Evolutionary conservation across 2,329 filamentous ascomycete species (phyloP), one percentile per base, ranked within the genome.

Genomic region (Alternaria alternata): DNA sequence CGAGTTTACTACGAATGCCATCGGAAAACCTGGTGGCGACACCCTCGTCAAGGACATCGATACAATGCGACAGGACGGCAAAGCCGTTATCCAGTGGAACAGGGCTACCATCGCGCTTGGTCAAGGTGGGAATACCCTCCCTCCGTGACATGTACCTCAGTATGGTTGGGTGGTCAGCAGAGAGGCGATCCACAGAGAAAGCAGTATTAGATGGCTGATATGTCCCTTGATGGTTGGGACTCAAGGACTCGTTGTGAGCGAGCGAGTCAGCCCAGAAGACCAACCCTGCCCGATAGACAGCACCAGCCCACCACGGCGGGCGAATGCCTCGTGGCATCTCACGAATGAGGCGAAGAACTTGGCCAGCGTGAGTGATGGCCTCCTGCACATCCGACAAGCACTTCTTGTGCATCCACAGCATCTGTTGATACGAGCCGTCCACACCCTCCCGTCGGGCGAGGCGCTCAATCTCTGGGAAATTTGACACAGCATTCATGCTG

Each of bases 301-400:
- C 89, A 2, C 84, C 86, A n/a, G 87, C 81, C 89, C 89, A 92
- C 89, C 89, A 92, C 38, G 84, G 85, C 6, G 89, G 89, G 22
- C 88, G 84, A 3, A 85, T 81, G 49, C 87, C 84, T 30, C 80
- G 78, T 2, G 86, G 83, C 85, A 91, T 90, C 14, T 81, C 79
- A 7, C 85, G 81, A 39, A 91, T 77, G 11, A 90, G 81, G 4
- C 87, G 83, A 43, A 90, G 79, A 4, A 91, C 84, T 75, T 92
- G 89, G 1, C 89, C 89, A 62, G 86, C 88, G 73, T 91, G 89
- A 75, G 88, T 88, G 51, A 89, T 79, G 20, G 88, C 85, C 68
- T 91, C 87, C 67, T 88, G 85, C 18, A 86, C 83, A 67, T 88
- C 84, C 57, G 84, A 85, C 65, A 91, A 86, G 79, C 88, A 90